Evolutionary conservation across 2,329 filamentous ascomycete genomes (phyloP), one percentile per base, ranked within the genome.

Genomic region (Hortaea werneckii): DNA sequence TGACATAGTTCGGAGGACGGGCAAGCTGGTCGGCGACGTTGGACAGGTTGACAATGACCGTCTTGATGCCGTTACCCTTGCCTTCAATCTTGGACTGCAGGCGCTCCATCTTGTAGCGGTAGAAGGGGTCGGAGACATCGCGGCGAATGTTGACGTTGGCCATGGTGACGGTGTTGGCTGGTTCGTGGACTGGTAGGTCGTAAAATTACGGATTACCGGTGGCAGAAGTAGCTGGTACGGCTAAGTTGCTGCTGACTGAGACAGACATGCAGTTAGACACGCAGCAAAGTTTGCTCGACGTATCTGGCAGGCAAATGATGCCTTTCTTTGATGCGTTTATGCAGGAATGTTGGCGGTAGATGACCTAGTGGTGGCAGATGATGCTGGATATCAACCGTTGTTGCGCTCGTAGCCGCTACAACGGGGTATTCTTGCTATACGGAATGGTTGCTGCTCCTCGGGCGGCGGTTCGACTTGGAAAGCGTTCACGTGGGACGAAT

Each of bases 91-190:
- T 98, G 69, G 92, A 95, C 77, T 94, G 87, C 67, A 98, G 76
- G 61, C 82, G 84, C 76, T 96, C 92, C 92, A 98, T 98, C 82
- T 98, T 98, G 83, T 98, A 98, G 70, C 92, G 92, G 76, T 98
- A 98, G 82, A 95, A 98, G 73, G 85, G 85, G 75, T 98, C 92
- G 77, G 83, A 84, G 75, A 95, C 84, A 85, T 96, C 90, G 72
- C 87, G 87, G 72, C 89, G 89, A 73, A 96, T 89, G 74, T 98
- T 98, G 80, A 98, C 78, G 75, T 87, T 89, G 79, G 87, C 83
- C 92, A 96, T 96, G 72, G 62, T 88, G 80, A 74, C 73, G 72
- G 70, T 73, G 50, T 57, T 61, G 58, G 51, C 45, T 50, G 37
- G 52, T 46, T 37, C 47, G 34, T 42, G 45, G 43, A 39, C 32